These are phyloP conservation scores for Penicillium thymicola DNA, from an alignment of 2,329 filamentous ascomycete genomes.

Conservation along the genomic window DNA sequence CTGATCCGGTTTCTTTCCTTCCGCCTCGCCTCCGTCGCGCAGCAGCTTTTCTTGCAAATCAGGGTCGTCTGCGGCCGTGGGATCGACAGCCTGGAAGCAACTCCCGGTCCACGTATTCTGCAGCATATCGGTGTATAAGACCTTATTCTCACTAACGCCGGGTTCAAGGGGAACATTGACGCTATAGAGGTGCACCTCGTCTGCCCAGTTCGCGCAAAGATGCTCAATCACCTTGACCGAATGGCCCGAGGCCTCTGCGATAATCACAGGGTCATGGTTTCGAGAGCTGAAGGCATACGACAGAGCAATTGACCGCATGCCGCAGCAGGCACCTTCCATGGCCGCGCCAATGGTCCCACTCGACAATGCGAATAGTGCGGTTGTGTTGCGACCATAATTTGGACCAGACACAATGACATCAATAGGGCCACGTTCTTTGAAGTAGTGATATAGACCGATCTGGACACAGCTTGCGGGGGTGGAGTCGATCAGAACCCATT, in stretches of 20 bases:
- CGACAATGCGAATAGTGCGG: constrained; percentile 72
- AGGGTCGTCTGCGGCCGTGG: constrained; percentile 56
- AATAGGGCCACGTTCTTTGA: constrained; percentile 66
- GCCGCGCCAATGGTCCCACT: constrained; percentile 76
- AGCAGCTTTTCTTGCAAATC: constrained; percentile 71
- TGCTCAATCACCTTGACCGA: constrained; percentile 76
- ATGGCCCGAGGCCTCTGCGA: constrained; percentile 71
- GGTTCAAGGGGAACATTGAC: constrained; percentile 86
- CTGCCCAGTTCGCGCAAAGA: constrained; percentile 70
- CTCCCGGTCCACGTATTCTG: constrained; percentile 91
- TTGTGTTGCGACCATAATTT: constrained; percentile 81
- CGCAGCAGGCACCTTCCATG: constrained; percentile 71
- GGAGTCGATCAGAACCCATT: constrained; percentile 79
- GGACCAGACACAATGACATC: constrained; percentile 77
- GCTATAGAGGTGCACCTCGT: constrained; percentile 77
- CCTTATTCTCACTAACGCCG: constrained; percentile 66
- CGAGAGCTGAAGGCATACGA: constrained; percentile 86
- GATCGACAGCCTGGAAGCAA: constrained; percentile 78
- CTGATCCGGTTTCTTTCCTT: constrained; percentile 26
- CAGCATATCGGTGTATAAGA: constrained; percentile 80
- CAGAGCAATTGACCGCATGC: constrained; percentile 70
- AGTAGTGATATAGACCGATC: constrained; percentile 78
- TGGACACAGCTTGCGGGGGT: constrained; percentile 79
- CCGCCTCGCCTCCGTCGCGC: constrained; percentile 59
- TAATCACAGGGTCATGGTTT: constrained; percentile 78